Evolutionary conservation across 345 rosid genomes (phyloP), one percentile per base, ranked within the genome.

Genomic region (Eutrema yunnanense): DNA sequence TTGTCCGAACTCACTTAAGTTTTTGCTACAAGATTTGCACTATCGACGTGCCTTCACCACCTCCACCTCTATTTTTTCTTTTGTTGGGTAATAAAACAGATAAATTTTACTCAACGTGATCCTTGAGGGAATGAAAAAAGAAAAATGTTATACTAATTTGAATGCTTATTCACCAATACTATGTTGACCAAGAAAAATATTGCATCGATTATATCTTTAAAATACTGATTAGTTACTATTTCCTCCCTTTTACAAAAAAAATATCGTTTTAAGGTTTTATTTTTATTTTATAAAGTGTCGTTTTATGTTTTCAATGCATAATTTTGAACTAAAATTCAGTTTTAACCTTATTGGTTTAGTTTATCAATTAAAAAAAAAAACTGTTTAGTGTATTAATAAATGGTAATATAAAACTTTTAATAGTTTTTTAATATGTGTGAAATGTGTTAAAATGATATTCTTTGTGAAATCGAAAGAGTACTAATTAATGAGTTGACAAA

Each of bases 21-120:
- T 14, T 44, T 50, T 73, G 66, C 54, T 65, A 51, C 12, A 46
- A 60, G 69, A 67, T 72, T 72, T 38, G 49, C 60, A 66, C 64
- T 75, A 69, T 70, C 71, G 87, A 83, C 91, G 88, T 82, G 88
- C 81, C 6, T 78, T 65, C 74, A 70, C 84, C 51, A 67, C 75
- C 75, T 77, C 82, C 86, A 65, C 70, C 62, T 69, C 71, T 30
- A 60, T 42, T 50, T 29, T 14, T 52, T 16, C 36, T 56, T 53
- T 75, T 50, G 48, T 22, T 67, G 33, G 70, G 58, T 75, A 9
- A 33, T 29, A 68, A 68, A 75, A 34, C 37, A 40, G 14, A 38
- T 40, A 29, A 37, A 22, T 3, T 38, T 40, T 51, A 51, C 53
- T 41, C 53, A 72, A 53, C 61, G 16, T 43, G 38, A 62, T 43